Evolutionary conservation across 352 stramenopile genomes (phyloP), one percentile per base, ranked within the genome.

Genomic region (Globisporangium recalcitrans): DNA sequence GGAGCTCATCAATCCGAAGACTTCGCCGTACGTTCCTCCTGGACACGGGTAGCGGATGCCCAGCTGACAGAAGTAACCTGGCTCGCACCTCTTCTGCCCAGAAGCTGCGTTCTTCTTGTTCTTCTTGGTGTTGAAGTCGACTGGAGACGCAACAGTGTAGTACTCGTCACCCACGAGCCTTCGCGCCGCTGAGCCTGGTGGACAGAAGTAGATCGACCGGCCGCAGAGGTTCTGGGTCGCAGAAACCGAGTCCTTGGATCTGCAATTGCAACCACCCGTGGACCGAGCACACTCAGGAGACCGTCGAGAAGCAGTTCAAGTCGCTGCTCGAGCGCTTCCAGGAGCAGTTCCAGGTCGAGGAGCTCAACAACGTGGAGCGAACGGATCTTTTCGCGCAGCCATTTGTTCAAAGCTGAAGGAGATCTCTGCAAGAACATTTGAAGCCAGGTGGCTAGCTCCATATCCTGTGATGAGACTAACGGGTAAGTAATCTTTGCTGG

Each of bases 191-290:
- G 77, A 86, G 2, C 81, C 81, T 6, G 56, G 31, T 8, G 80
- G 84, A 31, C 81, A 93, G 60, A 79, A 91, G 67, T 70, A 88
- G 13, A 61, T 68, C 5, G 84, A 75, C 22, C 63, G 61, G 0
- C 80, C 81, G n/a, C 84, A 91, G 4, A 53, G 10, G 3, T 78
- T 76, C 53, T 77, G 67, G 21, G 47, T 73, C n/a, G 84, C 52
- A 36, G 73, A 78, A 21, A 73, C 88, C 11, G 84, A 93, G 34
- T 81, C 84, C 21, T 66, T 93, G 82, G 86, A 74, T 93, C 29
- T 93, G 81, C 69, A 95, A 93, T 42, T 93, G 84, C 71, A 61
- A 87, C 65, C 84, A 92, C 57, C 66, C 84, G 44, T 93, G 79
- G 82, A 58, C 49, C 34, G 64, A 75, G 21, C 82, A 90, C 52